Conservation (phyloP, 768 basidiomycete genomes). For the Tremella yokohamensis region DNA sequence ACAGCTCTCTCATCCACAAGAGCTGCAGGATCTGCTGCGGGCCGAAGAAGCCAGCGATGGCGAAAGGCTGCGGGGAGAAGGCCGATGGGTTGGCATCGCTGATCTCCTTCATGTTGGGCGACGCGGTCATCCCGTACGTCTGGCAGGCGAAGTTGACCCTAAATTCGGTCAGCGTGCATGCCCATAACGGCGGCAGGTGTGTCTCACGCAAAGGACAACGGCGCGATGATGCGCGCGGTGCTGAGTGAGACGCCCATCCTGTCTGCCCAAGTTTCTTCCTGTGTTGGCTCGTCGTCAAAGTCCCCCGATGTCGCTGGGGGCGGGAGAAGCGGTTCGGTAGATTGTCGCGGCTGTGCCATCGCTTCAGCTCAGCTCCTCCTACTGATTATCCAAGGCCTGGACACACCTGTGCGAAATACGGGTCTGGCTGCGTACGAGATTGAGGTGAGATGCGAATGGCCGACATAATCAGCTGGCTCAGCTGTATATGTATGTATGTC, state of each 20-base stretch:
- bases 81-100: constrained; percentile 40
- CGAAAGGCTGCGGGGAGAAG: constrained; percentile 45
- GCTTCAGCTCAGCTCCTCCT: neutral
- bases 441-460: too few relatives aligned
- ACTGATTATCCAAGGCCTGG: too few relatives aligned
- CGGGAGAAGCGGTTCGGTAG: constrained; percentile 25
- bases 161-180: neutral
- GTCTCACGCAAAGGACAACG: constrained; percentile 35
- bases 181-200: neutral
- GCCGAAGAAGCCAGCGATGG: constrained; percentile 45
- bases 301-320: constrained; percentile 9
- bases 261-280: constrained; percentile 11
- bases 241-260: constrained; percentile 46
- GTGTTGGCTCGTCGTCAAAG: constrained; percentile 11
- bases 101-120: constrained; percentile 47
- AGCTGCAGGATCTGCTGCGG: constrained; percentile 47
- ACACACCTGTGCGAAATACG: too few relatives aligned
- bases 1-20: constrained; percentile 44
- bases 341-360: constrained; percentile 11
- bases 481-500: too few relatives aligned
- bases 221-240: constrained; percentile 39
- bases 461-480: too few relatives aligned
- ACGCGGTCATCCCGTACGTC: constrained; percentile 37
- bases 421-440: too few relatives aligned
- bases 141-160: constrained; percentile 41